phyloP scores from a whole-genome alignment of 371 early-diverging fungal genomes.

The Syncephalastrum monosporum region DNA sequence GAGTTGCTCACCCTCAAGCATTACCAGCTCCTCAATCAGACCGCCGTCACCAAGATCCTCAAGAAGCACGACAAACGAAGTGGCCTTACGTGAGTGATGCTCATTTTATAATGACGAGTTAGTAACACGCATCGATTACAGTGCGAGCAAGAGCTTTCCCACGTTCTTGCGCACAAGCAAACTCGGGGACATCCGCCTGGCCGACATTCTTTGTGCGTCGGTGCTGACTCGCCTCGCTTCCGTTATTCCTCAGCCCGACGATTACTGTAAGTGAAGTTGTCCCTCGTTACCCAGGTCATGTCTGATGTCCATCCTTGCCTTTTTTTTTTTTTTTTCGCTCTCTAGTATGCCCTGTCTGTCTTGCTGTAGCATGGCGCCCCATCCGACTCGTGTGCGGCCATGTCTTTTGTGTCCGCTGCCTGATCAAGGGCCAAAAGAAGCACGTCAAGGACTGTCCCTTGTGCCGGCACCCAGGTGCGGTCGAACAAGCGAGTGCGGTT shows the following conservation, averaged over 20 bases:
- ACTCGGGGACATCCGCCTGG: slow-evolving; percentile 33
- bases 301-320: background rate
- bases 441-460: slow-evolving; percentile 69
- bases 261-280: slow-evolving; percentile 53
- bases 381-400: slow-evolving; percentile 71
- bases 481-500: slow-evolving; percentile 52
- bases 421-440: slow-evolving; percentile 69
- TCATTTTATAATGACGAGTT: background rate
- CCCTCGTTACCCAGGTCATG: background rate
- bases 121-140: slow-evolving; percentile 9
- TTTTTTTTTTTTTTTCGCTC: background rate
- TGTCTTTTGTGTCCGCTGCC: slow-evolving; percentile 73
- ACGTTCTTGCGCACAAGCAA: slow-evolving; percentile 22
- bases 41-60: slow-evolving; percentile 77
- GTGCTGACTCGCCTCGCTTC: slow-evolving; percentile 46
- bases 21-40: slow-evolving; percentile 73
- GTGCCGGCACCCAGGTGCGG: slow-evolving; percentile 63
- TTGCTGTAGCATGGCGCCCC: slow-evolving; percentile 68
- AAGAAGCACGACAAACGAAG: slow-evolving; percentile 88
- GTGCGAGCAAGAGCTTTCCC: slow-evolving; percentile 35
- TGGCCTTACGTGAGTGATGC: slow-evolving; percentile 47
- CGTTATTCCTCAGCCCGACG: slow-evolving; percentile 76
- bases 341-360: slow-evolving; percentile 43
- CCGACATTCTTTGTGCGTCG: slow-evolving; percentile 37
- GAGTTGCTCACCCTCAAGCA: slow-evolving; percentile 69